A percentile compares a stretch with the other conserved stretches of the same genome.
These are phyloP conservation scores for Fusarium sp. DNA, from an alignment of 2,329 filamentous ascomycete genomes.

Conservation along the genomic window DNA sequence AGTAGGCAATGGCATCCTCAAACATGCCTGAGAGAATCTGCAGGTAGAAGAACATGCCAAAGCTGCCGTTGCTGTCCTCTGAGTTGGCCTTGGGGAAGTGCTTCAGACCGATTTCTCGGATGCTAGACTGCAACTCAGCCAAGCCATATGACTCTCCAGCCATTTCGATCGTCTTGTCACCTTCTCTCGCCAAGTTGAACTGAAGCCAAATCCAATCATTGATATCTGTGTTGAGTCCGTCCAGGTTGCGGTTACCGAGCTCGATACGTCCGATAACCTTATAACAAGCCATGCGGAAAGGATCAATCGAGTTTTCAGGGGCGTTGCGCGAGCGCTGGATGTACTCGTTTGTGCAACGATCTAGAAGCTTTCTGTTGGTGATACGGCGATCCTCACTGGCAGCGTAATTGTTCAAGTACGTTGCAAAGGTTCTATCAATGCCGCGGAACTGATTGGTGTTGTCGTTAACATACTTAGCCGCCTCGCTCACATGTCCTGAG, in stretches of 20 bases:
- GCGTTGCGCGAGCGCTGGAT: conserved; percentile 85
- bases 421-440: conserved; percentile 88
- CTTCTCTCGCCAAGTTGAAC: conserved; percentile 74
- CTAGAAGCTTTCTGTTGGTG: conserved; percentile 76
- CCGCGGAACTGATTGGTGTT: conserved; percentile 85
- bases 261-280: conserved; percentile 91
- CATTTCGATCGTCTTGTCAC: conserved; percentile 70
- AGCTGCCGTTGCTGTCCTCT: conserved; percentile 80
- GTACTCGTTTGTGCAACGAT: conserved; percentile 90
- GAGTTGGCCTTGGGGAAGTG: conserved; percentile 85
- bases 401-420: conserved; percentile 87
- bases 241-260: conserved; percentile 70
- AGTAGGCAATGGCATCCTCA: conserved; percentile 89
- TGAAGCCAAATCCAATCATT: conserved; percentile 79
- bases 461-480: conserved; percentile 83
- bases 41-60: conserved; percentile 92
- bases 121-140: conserved; percentile 77
- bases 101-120: conserved; percentile 87
- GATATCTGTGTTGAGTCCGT: conserved; percentile 70
- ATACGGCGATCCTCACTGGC: conserved; percentile 80
- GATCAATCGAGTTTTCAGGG: conserved; percentile 87
- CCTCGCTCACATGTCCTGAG: conserved; percentile 84
- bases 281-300: conserved; percentile 96
- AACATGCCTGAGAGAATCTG: conserved; percentile 92
- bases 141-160: conserved; percentile 73